These are phyloP conservation scores for Pseudogymnoascus sp. DNA, from an alignment of 2,329 filamentous ascomycete species.

Conservation along the genomic window DNA sequence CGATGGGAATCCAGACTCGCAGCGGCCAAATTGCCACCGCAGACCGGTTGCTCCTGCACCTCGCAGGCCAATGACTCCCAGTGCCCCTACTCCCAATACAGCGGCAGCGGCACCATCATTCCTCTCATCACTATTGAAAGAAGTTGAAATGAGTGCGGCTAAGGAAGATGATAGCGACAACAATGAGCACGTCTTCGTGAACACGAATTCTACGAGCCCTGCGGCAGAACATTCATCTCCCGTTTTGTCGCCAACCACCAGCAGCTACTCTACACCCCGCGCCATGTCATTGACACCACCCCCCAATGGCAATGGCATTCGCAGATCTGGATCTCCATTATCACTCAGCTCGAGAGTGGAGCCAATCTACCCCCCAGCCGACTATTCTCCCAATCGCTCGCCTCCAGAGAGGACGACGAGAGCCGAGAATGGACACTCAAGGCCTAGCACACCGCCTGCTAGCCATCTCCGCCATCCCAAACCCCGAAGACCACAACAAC, in stretches of 20 bases:
- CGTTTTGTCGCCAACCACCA: conserved; percentile 54
- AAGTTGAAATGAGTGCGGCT: conserved; percentile 62
- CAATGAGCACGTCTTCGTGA: conserved; percentile 17
- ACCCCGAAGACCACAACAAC: conserved; percentile 23
- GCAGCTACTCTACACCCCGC: conserved; percentile 57
- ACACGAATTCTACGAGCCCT: conserved; percentile 23
- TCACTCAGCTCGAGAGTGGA: conserved; percentile 63
- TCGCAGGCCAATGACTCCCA: conserved; percentile 14
- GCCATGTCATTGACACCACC: conserved; percentile 62
- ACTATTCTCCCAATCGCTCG: conserved; percentile 59
- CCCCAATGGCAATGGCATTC: conserved; percentile 49
- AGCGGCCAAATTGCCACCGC: conserved; percentile 20
- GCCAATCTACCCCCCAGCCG: conserved; percentile 64
- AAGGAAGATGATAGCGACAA: conserved; percentile 45
- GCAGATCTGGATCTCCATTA: conserved; percentile 56
- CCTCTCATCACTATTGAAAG: conserved; percentile 75
- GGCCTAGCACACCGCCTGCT: conserved; percentile 17
- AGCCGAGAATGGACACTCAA: conserved; percentile 22
- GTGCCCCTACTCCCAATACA: conserved; percentile 9
- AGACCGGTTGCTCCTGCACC: conserved; percentile 13
- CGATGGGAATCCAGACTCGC: conserved; percentile 30
- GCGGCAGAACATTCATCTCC: conserved; percentile 50
- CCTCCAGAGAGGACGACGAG: conserved; percentile 27
- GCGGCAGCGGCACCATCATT: conserved; percentile 60
- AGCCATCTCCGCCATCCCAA: conserved; percentile 20